Conservation (phyloP, 768 basidiomycete genomes). For the Flagelloscypha sp. region DNA sequence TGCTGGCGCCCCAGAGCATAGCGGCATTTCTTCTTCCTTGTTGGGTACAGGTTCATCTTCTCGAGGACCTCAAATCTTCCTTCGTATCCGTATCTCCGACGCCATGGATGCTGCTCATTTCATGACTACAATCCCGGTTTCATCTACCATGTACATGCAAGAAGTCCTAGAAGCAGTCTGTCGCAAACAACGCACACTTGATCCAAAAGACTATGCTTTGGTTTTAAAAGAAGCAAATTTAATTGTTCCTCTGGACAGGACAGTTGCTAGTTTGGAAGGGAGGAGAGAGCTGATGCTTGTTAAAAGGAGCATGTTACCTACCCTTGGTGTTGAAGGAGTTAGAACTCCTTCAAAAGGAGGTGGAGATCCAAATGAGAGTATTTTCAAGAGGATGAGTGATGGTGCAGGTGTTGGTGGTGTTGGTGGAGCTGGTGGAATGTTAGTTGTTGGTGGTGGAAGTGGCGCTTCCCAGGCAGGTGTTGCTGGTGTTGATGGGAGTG, state of each 20-base stretch:
- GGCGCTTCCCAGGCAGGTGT: slow-evolving; percentile 22
- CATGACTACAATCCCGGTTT: slow-evolving; percentile 89
- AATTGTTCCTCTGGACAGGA: slow-evolving; percentile 84
- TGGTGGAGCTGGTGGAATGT: slow-evolving; percentile 26
- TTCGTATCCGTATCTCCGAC: slow-evolving; percentile 75
- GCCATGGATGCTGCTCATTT: slow-evolving; percentile 78
- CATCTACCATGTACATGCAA: slow-evolving; percentile 94
- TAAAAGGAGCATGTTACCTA: slow-evolving; percentile 66
- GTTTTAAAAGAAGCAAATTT: slow-evolving; percentile 63
- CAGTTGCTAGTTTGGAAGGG: slow-evolving; percentile 91
- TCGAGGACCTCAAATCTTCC: slow-evolving; percentile 75
- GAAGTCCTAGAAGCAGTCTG: slow-evolving; percentile 87
- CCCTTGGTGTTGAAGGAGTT: slow-evolving; percentile 61
- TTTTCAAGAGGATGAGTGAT: slow-evolving; percentile 85
- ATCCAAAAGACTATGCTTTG: slow-evolving; percentile 79
- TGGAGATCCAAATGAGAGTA: no score
- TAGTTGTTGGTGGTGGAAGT: no score
- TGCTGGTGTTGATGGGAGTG: slow-evolving; percentile 45
- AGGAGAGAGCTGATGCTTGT: slow-evolving; percentile 77
- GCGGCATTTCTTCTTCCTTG: no score
- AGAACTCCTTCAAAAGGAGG: no score
- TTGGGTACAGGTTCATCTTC: slow-evolving; percentile 64
- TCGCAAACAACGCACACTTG: slow-evolving; percentile 52
- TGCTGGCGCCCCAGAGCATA: slow-evolving; percentile 26
- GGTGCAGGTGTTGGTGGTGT: slow-evolving; percentile 33